Percentiles rank a stretch among this genome's conserved stretches.
Evolutionary conservation across 1,284 basidiomycete genomes (phyloP).

Genomic region (Tilletia walkeri): DNA sequence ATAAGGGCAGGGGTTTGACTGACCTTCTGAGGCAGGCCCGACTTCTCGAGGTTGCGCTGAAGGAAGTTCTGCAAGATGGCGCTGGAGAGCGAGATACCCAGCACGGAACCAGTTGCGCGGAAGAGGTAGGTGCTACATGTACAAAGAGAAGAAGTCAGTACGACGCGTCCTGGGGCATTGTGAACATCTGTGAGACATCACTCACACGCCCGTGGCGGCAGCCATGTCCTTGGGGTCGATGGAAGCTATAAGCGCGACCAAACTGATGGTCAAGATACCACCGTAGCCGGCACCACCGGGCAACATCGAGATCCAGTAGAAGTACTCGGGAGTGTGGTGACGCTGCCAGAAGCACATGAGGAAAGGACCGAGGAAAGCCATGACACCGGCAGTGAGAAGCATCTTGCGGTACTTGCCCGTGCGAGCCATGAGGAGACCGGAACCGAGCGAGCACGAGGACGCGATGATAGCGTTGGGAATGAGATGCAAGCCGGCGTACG

Average conservation of each 20-base stretch:
- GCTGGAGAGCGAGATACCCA: constrained; percentile 56
- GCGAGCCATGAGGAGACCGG: constrained; percentile 56
- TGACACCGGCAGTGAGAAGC: constrained; percentile 50
- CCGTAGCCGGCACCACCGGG: constrained; percentile 55
- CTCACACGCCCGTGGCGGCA: constrained; percentile 50
- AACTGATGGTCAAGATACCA: constrained; percentile 54
- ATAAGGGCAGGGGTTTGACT: constrained; percentile 12
- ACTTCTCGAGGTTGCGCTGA: constrained; percentile 43
- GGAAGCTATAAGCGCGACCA: constrained; percentile 56
- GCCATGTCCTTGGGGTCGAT: constrained; percentile 56
- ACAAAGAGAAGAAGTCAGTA: background rate
- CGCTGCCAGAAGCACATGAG: constrained; percentile 56
- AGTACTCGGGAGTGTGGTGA: constrained; percentile 41
- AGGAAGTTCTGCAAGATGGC: constrained; percentile 56
- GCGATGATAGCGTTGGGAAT: constrained; percentile 57
- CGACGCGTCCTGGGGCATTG: background rate
- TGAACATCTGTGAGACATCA: background rate
- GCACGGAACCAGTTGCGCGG: constrained; percentile 56
- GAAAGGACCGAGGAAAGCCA: constrained; percentile 54
- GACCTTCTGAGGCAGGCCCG: constrained; percentile 40
- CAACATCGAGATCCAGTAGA: constrained; percentile 55
- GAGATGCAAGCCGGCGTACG: constrained; percentile 55
- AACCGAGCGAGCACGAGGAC: constrained; percentile 55
- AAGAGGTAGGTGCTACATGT: constrained; percentile 52
- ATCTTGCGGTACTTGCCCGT: constrained; percentile 55